Conservation (phyloP, 2,329 filamentous ascomycete species). For the Aspergillus sergii region DNA sequence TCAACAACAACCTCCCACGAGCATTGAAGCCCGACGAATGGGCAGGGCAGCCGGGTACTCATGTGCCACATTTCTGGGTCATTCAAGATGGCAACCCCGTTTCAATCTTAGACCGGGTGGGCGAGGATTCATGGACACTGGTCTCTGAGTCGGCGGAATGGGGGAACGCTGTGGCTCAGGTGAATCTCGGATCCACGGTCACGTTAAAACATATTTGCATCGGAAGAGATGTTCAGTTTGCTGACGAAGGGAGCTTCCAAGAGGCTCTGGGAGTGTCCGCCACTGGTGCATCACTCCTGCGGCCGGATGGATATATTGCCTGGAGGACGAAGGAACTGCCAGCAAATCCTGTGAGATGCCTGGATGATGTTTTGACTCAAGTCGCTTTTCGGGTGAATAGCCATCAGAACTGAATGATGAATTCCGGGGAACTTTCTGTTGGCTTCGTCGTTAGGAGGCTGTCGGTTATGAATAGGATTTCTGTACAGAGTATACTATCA, state of each 20-base stretch:
- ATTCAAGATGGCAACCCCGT: constrained; percentile 24
- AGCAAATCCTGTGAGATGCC: not conserved
- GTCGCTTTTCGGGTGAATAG: not conserved
- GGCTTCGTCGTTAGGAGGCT: not conserved
- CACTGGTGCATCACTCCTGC: constrained; percentile 33
- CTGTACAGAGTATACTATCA: not conserved
- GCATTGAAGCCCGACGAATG: constrained; percentile 27
- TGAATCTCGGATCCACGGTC: constrained; percentile 14
- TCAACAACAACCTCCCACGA: not conserved
- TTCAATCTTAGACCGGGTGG: constrained; percentile 35
- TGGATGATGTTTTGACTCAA: not conserved
- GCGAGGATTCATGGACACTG: constrained; percentile 18
- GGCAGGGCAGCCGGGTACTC: constrained; percentile 32
- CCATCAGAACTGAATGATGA: not conserved
- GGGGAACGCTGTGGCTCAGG: constrained; percentile 32
- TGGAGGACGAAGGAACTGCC: constrained; percentile 25
- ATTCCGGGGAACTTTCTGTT: no score
- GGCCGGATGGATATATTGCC: constrained; percentile 40
- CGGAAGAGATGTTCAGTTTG: constrained; percentile 10
- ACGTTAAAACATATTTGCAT: constrained; percentile 15
- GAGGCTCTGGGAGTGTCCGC: constrained; percentile 29
- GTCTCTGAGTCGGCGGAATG: not conserved
- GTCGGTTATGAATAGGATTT: not conserved
- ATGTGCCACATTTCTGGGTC: constrained; percentile 37
- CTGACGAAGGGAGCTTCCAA: constrained; percentile 16